phyloP scores from a whole-genome alignment of 495 filamentous ascomycete genomes.

The Xylaria telfairii region DNA sequence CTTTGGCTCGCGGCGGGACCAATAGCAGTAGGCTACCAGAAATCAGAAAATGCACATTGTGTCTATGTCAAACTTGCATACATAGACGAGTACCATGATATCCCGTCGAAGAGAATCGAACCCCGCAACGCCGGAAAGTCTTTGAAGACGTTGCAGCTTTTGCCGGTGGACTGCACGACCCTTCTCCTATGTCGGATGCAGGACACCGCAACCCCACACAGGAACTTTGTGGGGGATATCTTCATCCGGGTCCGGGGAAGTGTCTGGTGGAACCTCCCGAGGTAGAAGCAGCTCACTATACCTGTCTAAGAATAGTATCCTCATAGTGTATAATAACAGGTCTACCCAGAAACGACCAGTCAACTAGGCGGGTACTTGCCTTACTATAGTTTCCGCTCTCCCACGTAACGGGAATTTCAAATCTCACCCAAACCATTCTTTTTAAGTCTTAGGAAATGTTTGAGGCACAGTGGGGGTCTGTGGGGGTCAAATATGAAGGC shows the following conservation, averaged over 20 bases:
- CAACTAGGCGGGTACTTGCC: background rate
- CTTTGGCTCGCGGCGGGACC: background rate
- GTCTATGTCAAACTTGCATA: constrained; percentile 2
- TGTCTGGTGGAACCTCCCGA: background rate
- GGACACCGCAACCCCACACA: background rate
- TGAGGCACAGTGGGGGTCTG: background rate
- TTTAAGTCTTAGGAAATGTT: background rate
- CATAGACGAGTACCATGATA: background rate
- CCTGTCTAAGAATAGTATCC: background rate
- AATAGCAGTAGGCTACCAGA: background rate
- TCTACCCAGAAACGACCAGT: background rate
- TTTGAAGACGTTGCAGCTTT: background rate
- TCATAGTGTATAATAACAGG: no score
- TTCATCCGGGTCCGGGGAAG: background rate
- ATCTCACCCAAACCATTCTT: background rate
- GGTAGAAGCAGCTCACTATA: background rate
- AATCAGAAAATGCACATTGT: background rate
- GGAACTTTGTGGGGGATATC: background rate
- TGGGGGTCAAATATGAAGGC: background rate
- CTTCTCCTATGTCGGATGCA: constrained; percentile 18
- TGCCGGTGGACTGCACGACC: background rate
- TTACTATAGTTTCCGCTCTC: background rate
- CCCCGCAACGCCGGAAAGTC: background rate
- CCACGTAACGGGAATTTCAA: background rate
- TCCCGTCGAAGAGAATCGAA: background rate